A percentile compares a stretch with the other conserved stretches of the same genome.
These are phyloP conservation scores for Corchorus olitorius DNA, from an alignment of 345 rosid species.

Conservation along the genomic window DNA sequence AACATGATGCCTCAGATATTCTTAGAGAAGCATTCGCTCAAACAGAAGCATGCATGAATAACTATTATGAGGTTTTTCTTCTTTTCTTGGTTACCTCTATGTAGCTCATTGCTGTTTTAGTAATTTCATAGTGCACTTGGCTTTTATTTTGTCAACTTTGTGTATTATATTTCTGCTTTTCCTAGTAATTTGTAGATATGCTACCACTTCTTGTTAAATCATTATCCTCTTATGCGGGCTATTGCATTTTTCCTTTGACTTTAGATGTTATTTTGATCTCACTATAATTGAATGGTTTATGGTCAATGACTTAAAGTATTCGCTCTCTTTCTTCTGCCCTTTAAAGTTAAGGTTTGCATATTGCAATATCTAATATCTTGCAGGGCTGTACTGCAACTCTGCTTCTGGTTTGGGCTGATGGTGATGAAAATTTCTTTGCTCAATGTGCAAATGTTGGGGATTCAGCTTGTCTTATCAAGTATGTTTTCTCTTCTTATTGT, in stretches of 20 bases:
- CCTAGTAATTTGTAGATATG: conserved; percentile 9
- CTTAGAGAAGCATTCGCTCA: conserved; percentile 71
- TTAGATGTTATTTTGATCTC: neutral
- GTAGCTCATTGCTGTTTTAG: neutral
- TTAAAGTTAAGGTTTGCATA: neutral
- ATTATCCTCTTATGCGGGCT: neutral
- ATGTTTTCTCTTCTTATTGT: conserved; percentile 35
- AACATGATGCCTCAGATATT: conserved; percentile 79
- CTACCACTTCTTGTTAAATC: neutral
- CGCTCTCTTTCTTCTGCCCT: conserved; percentile 7
- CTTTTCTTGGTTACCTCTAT: conserved; percentile 6
- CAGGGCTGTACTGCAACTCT: conserved; percentile 98
- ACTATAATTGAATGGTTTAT: conserved; percentile 2
- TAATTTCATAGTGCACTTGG: neutral
- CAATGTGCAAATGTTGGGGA: conserved; percentile 98
- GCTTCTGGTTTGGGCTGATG: conserved; percentile 83
- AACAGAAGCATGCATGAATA: conserved; percentile 84
- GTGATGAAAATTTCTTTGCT: conserved; percentile 52
- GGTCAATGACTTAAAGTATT: neutral
- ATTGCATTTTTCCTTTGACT: neutral
- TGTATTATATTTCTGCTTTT: neutral
- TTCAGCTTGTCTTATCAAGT: conserved; percentile 85
- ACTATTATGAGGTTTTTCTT: conserved; percentile 76
- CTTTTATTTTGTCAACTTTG: neutral
- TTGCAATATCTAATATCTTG: conserved; percentile 20